Conservation (phyloP, 108 stramenopile species). For the Nitzschia inconspicua region DNA sequence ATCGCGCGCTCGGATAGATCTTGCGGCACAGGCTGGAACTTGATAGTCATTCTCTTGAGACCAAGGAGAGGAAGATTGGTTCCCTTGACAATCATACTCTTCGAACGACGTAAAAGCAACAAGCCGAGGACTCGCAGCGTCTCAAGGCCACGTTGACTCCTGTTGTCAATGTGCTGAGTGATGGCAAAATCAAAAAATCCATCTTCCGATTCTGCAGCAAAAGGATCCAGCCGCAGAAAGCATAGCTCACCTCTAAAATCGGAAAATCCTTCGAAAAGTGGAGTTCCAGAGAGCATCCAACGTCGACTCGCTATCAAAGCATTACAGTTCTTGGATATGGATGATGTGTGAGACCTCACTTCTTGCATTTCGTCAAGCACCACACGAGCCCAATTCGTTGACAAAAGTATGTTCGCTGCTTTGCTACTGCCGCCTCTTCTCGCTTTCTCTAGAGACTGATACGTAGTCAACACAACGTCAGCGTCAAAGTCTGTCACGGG, state of each 20-base stretch:
- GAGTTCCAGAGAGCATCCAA: slow-evolving; percentile 85
- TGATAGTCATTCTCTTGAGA: slow-evolving; percentile 35
- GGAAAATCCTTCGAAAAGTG: slow-evolving; percentile 63
- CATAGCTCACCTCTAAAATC: slow-evolving; percentile 80
- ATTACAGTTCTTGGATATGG: slow-evolving; percentile 58
- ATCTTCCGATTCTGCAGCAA: slow-evolving; percentile 61
- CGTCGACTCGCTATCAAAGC: slow-evolving; percentile 34
- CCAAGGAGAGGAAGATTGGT: slow-evolving; percentile 40
- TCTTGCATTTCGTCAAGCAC: slow-evolving; percentile 86
- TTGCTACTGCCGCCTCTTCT: not conserved
- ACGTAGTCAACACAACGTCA: slow-evolving; percentile 56
- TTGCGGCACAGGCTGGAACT: slow-evolving; percentile 45
- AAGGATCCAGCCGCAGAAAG: slow-evolving; percentile 75
- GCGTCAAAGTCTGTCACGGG: slow-evolving; percentile 8
- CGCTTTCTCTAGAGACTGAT: slow-evolving; percentile 25
- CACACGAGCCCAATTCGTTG: slow-evolving; percentile 48
- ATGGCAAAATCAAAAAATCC: slow-evolving; percentile 79
- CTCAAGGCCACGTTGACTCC: slow-evolving; percentile 26
- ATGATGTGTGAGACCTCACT: slow-evolving; percentile 64
- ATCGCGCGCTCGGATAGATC: slow-evolving; percentile 46
- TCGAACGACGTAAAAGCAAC: slow-evolving; percentile 62
- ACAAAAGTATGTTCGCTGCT: slow-evolving; percentile 2
- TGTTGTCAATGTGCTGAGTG: slow-evolving; percentile 33
- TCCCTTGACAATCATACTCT: slow-evolving; percentile 53
- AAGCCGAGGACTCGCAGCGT: slow-evolving; percentile 45